phyloP scores from a whole-genome alignment of 768 basidiomycete genomes.

The Termitomyces sp. region DNA sequence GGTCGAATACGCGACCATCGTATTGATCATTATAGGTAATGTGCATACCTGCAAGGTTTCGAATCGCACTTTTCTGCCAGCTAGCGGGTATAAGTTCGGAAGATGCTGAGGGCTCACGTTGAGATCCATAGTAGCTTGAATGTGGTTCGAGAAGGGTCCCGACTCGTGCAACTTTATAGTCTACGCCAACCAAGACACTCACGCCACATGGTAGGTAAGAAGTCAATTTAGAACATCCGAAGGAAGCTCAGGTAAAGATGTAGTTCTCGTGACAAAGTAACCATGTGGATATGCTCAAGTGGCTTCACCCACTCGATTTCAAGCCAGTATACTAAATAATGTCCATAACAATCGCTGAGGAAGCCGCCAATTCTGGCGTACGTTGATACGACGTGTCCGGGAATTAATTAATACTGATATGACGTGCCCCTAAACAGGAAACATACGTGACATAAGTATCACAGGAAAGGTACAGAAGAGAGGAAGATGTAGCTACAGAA shows the following conservation, averaged over 20 bases:
- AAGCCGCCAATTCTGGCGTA: too few species aligned
- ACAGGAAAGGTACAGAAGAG: too few species aligned
- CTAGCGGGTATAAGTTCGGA: conserved; percentile 19
- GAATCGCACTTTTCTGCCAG: conserved; percentile 40
- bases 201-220: not conserved
- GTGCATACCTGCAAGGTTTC: conserved; percentile 33
- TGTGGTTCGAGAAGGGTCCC: not conserved
- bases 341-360: too few species aligned
- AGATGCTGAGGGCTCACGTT: conserved; percentile 7
- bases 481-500: too few species aligned
- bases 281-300: not conserved
- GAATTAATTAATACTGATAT: too few species aligned
- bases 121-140: conserved; percentile 7
- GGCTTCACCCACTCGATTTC: not conserved
- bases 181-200: not conserved
- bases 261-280: not conserved
- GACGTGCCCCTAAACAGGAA: too few species aligned
- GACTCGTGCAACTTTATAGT: not conserved
- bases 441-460: too few species aligned
- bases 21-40: not conserved
- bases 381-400: too few species aligned
- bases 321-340: not conserved
- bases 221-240: not conserved
- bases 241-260: not conserved
- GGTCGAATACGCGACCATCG: not conserved